Evolutionary conservation across 345 rosid species (phyloP), one percentile per base, ranked within the genome.

Genomic region (Bretschneidera sinensis): DNA sequence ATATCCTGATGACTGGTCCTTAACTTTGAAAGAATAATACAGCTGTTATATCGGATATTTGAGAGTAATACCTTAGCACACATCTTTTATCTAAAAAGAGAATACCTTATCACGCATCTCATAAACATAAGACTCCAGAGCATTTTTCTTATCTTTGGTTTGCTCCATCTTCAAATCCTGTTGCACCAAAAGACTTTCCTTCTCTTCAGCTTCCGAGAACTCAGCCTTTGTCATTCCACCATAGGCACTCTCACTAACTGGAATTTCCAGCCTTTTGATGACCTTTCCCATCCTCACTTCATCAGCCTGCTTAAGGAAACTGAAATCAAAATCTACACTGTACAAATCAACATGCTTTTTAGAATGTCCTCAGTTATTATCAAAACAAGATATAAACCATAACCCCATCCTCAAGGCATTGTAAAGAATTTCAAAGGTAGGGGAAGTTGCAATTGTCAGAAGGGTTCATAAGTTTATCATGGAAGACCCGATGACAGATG

Each of bases 41-140:
- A 39, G 45, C 16, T 11, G 10, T 39, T 39, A 13, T 11, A 11
- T 11, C 11, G 10, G 45, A 39, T 1, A 28, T 3, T 14, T 5
- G 1, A 7, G 45, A 39, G 45, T 39, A 39, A 39, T 39, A 39
- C 96, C 92, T 88, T 88, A 69, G 80, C 82, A 56, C 96, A 92
- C 74, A 77, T 85, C 54, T 85, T n/a, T n/a, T n/a, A n/a, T n/a
- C n/a, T n/a, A n/a, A n/a, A n/a, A n/a, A n/a, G n/a, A n/a, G 49
- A 43, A 51, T 83, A 88, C 96, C 92, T 88, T 88, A 69, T 82
- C 82, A 56, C 96, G 96, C 74, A 77, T 85, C 54, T 85, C 96
- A 72, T 88, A 88, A 65, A 88, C 96, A 74, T 74, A 82, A 43
- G 92, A 75, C 76, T 88, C 92, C 18, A 88, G 74, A 53, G 96